Base-by-base conservation (phyloP, 192 early-diverging fungal species). In the Lunasporangiospora selenospora region DNA sequence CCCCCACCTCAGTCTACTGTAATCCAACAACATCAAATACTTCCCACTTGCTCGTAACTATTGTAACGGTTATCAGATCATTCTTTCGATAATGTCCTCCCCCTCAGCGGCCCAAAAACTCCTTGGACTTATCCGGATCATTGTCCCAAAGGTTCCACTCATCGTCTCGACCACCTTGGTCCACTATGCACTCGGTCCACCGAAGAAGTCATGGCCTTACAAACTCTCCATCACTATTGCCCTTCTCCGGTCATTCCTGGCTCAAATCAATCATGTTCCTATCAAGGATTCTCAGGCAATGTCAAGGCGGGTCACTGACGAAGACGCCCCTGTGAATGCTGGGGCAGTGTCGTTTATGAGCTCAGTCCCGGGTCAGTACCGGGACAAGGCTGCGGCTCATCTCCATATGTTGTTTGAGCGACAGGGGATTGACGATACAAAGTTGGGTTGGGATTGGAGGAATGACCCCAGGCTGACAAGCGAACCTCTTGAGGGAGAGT, bases 361-460 rank as follows among this genome's bases (percentile, higher is more conserved):
- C 10, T 39, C 31, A 16, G 40, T 85, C 10, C 44, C 69, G 8
- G 55, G 71, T 21, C 11, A 31, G 0, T 81, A 76, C 42, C 33
- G 80, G 40, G 23, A 75, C 9, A 49, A 63, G 30, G 78, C 80
- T 10, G 62, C 73, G 16, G 39, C 64, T 16, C 54, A 53, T 7
- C 27, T 85, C 18, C 62, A 59, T 10, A 37, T 45, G 3, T 10
- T 85, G 9, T 51, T 85, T 5, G 37, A 49, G 9, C 45, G 44
- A 13, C 46, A 70, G 15, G 75, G 80, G 51, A 36, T 71, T 0
- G 75, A 82, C n/a, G 11, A 24, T 1, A 15, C 33, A 4, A 52
- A 61, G 11, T 53, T 85, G 2, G 78, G 75, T 26, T 80, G 79
- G 76, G 76, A 81, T 19, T 85, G 83, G 83, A 67, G 62, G 49